Evolutionary conservation across 139 green algal species (phyloP), one percentile per base, ranked within the genome.

Genomic region (Chlamydomonas eustigma): DNA sequence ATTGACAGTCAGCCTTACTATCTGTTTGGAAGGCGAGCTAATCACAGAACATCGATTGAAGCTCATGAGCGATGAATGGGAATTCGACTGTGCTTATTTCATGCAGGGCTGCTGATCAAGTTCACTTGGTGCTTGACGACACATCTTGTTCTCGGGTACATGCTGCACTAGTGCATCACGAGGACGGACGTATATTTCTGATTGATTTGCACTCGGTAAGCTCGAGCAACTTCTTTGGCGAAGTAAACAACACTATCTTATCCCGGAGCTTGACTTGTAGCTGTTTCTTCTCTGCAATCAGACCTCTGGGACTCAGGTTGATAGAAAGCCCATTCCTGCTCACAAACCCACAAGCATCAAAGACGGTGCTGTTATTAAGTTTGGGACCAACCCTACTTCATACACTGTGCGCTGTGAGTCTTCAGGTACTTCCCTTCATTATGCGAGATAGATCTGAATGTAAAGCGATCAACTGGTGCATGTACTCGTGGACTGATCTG

Each of bases 81-180:
- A 22, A 73, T 22, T 34, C 5, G 8, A 28, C 22, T 25, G 22
- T 73, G 24, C 50, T 73, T 73, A 28, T 12, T 3, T 35, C 50
- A 31, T n/a, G n/a, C 79, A 77, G 83, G 28, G 81, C 79, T 5
- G 75, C 88, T 18, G 83, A 86, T 1, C 64, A 74, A 37, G 82
- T 86, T 51, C 76, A 85, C 28, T 74, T 92, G 4, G 8, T 50
- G 0, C 37, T 92, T 1, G 58, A 80, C 8, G 66, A 89, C 72
- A 30, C 77, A 33, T 79, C 70, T 12, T 74, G 73, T 37, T 85
- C 74, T 1, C 38, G 84, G 1, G 37, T 83, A 4, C 89, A 93
- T 74, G 90, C 89, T 3, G 90, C 87, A 3, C 51, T 94, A 0
- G 88, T 93, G n/a, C 88, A 92, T 63, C 88, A 93, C 58, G 34